phyloP scores from a whole-genome alignment of 2,329 filamentous ascomycete species.

The Rutstroemia sp. region DNA sequence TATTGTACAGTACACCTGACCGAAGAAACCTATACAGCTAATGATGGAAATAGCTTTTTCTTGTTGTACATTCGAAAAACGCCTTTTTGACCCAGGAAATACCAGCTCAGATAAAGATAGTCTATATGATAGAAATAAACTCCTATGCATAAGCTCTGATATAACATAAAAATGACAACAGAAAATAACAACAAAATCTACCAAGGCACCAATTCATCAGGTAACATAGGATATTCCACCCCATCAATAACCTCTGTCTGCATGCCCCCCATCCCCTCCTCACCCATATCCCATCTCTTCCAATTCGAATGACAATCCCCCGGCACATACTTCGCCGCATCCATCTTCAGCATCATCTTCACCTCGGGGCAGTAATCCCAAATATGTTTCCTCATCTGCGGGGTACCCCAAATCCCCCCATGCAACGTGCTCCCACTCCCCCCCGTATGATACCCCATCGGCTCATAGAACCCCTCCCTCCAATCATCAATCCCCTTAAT shows the following conservation, averaged over 20 bases:
- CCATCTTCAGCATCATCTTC: slow-evolving; percentile 50
- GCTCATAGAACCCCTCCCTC: slow-evolving; percentile 46
- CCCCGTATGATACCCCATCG: slow-evolving; percentile 52
- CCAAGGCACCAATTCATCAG: slow-evolving; percentile 25
- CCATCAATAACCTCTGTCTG: slow-evolving; percentile 27
- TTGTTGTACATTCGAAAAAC: too few species aligned
- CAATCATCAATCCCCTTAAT: slow-evolving; percentile 41
- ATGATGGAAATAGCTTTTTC: too few species aligned
- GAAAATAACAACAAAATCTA: slow-evolving; percentile 5
- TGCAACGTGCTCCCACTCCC: slow-evolving; percentile 40
- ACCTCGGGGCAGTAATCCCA: slow-evolving; percentile 52
- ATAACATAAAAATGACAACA: background rate
- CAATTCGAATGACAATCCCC: slow-evolving; percentile 39
- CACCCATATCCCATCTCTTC: slow-evolving; percentile 33
- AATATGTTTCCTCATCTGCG: slow-evolving; percentile 40
- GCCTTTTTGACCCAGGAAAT: too few species aligned
- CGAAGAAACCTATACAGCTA: too few species aligned
- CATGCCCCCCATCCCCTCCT: slow-evolving; percentile 14
- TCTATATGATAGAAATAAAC: background rate
- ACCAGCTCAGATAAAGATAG: background rate
- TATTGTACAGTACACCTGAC: too few species aligned
- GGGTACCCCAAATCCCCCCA: slow-evolving; percentile 41
- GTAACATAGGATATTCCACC: slow-evolving; percentile 27
- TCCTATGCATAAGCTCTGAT: background rate
- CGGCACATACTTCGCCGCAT: slow-evolving; percentile 43